Evolutionary conservation across 2,329 filamentous ascomycete genomes (phyloP), one percentile per base, ranked within the genome.

Genomic region (Neofusicoccum umdonicola): DNA sequence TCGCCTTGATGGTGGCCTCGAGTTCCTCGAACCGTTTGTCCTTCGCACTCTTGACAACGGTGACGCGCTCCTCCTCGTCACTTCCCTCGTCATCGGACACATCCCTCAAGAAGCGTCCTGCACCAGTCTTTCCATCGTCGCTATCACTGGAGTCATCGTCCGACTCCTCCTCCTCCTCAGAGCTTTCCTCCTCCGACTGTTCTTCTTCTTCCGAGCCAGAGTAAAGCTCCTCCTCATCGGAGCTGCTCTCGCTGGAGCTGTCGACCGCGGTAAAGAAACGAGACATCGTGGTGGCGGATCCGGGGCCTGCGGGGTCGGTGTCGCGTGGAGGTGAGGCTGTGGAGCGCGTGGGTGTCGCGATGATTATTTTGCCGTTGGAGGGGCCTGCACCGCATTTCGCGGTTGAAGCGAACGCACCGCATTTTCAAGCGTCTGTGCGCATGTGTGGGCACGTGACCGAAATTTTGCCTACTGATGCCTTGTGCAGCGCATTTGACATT

Each of bases 181-280:
- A 85, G 58, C 66, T 70, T 48, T 83, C 83, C 58, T 84, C 81
- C 62, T 85, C 85, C 27, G 84, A 84, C 65, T 82, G 78, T 72
- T 87, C 80, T 69, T 88, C 81, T 74, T 88, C 86, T 78, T 91
- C 90, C 79, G 88, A 88, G 72, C 90, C 89, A 72, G 86, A 87
- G 88, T 96, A 96, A 81, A 97, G 89, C 81, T 93, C 90, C 83
- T 98, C 93, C 85, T 98, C 94, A 73, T 97, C 94, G 75, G 85
- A 87, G 69, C 92, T 96, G 85, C 92, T 93, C 82, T 97, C 93
- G 85, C 88, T 92, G 76, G 94, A 97, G 88, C 93, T 97, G 82
- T 96, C 93, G 83, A 90, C 91, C 79, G 91, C 91, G 81, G 92
- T 91, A 86, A 98, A 98, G 83, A 98, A 99, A 84, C 93, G 91